A percentile compares a stretch with the other conserved stretches of the same genome.
Conservation (phyloP, 192 early-diverging fungal species). For the Rhizophlyctis rosea region DNA sequence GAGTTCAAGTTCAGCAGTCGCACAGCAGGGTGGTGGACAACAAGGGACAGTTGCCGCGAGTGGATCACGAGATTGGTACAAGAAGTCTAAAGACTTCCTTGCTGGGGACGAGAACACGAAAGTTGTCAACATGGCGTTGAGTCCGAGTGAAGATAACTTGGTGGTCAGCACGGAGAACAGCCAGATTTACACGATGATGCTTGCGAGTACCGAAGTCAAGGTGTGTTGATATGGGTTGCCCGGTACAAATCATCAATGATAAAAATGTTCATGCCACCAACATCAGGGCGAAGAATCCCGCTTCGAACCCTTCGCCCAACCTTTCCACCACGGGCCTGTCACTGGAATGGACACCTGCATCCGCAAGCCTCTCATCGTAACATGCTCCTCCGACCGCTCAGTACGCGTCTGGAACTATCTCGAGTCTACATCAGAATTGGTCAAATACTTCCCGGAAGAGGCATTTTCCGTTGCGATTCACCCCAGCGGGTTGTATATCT, state of each 20-base stretch:
- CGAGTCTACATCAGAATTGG: slow-evolving; percentile 52
- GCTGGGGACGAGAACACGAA: slow-evolving; percentile 36
- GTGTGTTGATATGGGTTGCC: slow-evolving; percentile 16
- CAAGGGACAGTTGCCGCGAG: neutral
- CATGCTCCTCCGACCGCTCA: slow-evolving; percentile 52
- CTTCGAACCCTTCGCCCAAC: slow-evolving; percentile 53
- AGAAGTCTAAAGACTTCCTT: slow-evolving; percentile 42
- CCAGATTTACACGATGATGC: slow-evolving; percentile 40
- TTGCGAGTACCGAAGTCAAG: slow-evolving; percentile 42
- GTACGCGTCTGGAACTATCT: slow-evolving; percentile 66
- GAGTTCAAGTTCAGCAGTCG: neutral
- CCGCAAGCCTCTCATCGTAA: slow-evolving; percentile 56
- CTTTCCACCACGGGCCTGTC: slow-evolving; percentile 56
- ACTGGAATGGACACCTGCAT: slow-evolving; percentile 55
- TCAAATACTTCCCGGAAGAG: slow-evolving; percentile 63
- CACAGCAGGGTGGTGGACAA: slow-evolving; percentile 12
- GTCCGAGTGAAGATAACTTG: slow-evolving; percentile 49
- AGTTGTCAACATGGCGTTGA: slow-evolving; percentile 46
- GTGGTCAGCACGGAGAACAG: slow-evolving; percentile 40
- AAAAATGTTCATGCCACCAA: slow-evolving; percentile 13
- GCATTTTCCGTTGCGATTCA: slow-evolving; percentile 58
- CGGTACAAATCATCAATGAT: neutral
- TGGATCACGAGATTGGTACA: slow-evolving; percentile 34
- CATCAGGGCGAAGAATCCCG: slow-evolving; percentile 48
- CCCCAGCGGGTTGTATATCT: slow-evolving; percentile 62